phyloP scores from a whole-genome alignment of 2,329 filamentous ascomycete genomes.

The Botrytis paeoniae region DNA sequence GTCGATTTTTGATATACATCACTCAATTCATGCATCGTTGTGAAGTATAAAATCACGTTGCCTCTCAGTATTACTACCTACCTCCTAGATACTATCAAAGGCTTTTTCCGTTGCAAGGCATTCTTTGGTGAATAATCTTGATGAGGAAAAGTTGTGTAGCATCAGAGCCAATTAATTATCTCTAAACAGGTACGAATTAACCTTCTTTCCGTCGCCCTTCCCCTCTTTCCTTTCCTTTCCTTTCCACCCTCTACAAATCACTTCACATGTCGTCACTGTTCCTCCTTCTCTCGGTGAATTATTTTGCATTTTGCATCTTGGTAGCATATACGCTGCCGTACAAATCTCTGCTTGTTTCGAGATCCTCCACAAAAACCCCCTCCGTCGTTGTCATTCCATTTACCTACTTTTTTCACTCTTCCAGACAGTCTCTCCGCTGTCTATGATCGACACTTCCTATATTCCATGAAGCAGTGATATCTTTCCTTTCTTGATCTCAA shows the following conservation, averaged over 20 bases:
- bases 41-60: background rate
- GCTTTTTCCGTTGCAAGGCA: background rate
- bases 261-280: background rate
- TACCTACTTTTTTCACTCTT: background rate
- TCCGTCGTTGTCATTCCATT: background rate
- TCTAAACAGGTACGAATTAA: background rate
- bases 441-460: background rate
- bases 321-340: background rate
- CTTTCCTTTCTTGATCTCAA: background rate
- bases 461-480: background rate
- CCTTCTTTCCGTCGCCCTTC: background rate
- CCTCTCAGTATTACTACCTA: background rate
- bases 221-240: no score
- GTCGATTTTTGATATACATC: background rate
- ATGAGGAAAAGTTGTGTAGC: no score
- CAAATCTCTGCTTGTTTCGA: background rate
- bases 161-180: background rate
- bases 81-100: background rate
- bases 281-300: background rate
- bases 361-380: background rate
- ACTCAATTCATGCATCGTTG: slow-evolving; percentile 8
- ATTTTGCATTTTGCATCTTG: background rate
- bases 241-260: background rate
- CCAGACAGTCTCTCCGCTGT: background rate
- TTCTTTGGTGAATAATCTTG: background rate